Base-by-base conservation (phyloP, 805 yeast species). In the Candida ficus region DNA sequence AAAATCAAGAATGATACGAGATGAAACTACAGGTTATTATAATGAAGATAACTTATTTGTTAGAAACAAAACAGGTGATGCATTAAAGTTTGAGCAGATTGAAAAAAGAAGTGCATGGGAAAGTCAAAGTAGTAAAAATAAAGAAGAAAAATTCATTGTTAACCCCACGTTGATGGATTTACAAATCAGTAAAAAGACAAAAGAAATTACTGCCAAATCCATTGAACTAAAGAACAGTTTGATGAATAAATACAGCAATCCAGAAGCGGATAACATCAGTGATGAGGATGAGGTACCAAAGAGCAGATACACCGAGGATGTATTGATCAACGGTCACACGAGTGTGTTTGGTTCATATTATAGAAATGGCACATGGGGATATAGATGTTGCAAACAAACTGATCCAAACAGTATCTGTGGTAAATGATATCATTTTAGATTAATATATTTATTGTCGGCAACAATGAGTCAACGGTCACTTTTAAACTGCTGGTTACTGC, bases 51-150 rank as follows among this genome's bases (percentile, higher is more conserved):
- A 67, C 16, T 62, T 73, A 56, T 82, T 74, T 60, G 81, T 73
- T 17, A 66, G 78, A 26, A 71, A 73, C 47, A 53, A 69, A 34
- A 68, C 71, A 3, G 83, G 80, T 6, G 84, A 80, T 45, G 84
- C 83, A 9, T 58, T 62, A 16, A 75, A 75, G 35, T 51, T 74
- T 54, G 43, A 31, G 4, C 74, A 71, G 37, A 50, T 73, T 54
- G 39, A 39, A 12, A 75, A 71, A 49, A 57, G 60, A 47, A 70
- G 73, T 47, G 80, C 80, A 0, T 73, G 79, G 68, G 70, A 65
- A 11, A 59, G 56, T 5, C 56, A 66, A 7, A 64, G 57, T 20
- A 47, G 53, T 20, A 30, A 19, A 11, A 33, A 25, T 5, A 28
- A 14, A 8, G 59, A 54, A 37, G 60, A 58, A 29, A 62, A 59